phyloP scores from a whole-genome alignment of 2,329 filamentous ascomycete genomes.

The Daldinia eschscholtzii region DNA sequence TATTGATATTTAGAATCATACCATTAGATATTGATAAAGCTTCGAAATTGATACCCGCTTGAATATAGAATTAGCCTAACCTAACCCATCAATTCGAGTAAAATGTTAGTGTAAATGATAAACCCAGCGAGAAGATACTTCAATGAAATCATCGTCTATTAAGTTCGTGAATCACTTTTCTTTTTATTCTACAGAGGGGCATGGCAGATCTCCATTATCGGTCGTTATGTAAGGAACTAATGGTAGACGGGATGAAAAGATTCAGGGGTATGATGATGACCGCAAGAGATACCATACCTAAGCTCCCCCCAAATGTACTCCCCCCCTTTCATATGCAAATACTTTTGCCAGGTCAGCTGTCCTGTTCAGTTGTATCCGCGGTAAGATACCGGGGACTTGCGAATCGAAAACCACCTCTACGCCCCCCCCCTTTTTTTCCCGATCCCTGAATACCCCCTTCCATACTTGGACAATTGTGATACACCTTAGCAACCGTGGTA shows the following conservation, averaged over 20 bases:
- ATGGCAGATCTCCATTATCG: slow-evolving; percentile 37
- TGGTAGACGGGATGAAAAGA: slow-evolving; percentile 17
- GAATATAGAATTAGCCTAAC: neutral
- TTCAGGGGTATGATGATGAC: slow-evolving; percentile 25
- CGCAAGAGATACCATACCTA: slow-evolving; percentile 34
- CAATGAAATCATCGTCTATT: slow-evolving; percentile 37
- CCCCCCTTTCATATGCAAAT: slow-evolving; percentile 30
- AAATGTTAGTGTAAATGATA: neutral
- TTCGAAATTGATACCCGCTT: slow-evolving; percentile 10
- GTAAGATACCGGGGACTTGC: slow-evolving; percentile 26
- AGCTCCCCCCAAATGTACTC: slow-evolving; percentile 4
- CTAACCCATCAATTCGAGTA: neutral
- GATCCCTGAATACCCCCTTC: slow-evolving; percentile 24
- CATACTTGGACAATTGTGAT: slow-evolving; percentile 28
- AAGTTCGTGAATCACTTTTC: slow-evolving; percentile 43
- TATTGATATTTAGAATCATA: neutral
- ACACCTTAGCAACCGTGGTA: slow-evolving; percentile 23
- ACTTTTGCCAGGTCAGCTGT: slow-evolving; percentile 21
- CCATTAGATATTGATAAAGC: neutral
- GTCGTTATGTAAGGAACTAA: slow-evolving; percentile 25
- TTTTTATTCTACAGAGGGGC: slow-evolving; percentile 41
- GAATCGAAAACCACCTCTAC: slow-evolving; percentile 28
- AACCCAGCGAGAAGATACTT: neutral
- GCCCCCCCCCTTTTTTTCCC: slow-evolving; percentile 16
- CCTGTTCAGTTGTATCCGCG: slow-evolving; percentile 20